These are phyloP conservation scores for Syncephalastrum sp. DNA, from an alignment of 371 early-diverging fungal genomes.

Conservation along the genomic window DNA sequence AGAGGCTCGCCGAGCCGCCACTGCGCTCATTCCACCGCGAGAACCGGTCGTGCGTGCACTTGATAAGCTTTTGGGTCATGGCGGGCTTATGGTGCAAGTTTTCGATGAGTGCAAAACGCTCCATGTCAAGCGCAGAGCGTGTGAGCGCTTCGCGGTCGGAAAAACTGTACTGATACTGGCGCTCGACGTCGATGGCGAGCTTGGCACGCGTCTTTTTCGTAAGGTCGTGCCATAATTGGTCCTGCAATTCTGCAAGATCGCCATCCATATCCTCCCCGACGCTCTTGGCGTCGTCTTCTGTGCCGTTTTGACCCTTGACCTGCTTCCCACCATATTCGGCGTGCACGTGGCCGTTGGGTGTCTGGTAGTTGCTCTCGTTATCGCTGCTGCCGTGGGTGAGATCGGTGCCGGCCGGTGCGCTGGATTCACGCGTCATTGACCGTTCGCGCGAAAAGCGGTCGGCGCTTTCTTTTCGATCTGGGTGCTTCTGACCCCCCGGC, in stretches of 20 bases:
- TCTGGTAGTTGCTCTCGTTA: conserved; percentile 22
- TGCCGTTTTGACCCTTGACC: conserved; percentile 6
- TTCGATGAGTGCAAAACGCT: conserved; percentile 51
- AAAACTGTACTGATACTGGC: conserved; percentile 54
- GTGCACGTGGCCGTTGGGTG: conserved; percentile 18
- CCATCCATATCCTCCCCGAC: conserved; percentile 47
- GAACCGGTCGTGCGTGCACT: conserved; percentile 32
- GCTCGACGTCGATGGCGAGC: conserved; percentile 46
- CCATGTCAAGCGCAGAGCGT: conserved; percentile 56
- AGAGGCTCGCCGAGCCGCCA: conserved; percentile 25
- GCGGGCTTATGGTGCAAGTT: conserved; percentile 45
- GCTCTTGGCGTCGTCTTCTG: conserved; percentile 44
- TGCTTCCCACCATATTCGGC: conserved; percentile 23
- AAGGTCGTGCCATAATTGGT: conserved; percentile 61
- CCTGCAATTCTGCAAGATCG: conserved; percentile 51
- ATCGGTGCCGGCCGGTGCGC: conserved; percentile 15
- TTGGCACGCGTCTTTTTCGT: conserved; percentile 62
- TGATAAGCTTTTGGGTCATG: conserved; percentile 26
- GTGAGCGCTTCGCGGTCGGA: conserved; percentile 50
- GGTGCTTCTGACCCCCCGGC: conserved; percentile 10
- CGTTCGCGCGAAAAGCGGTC: conserved; percentile 23
- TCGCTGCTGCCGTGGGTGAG: conserved; percentile 6
- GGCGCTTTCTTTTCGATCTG: conserved; percentile 1
- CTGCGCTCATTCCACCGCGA: conserved; percentile 39
- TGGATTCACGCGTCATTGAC: conserved; percentile 24